A percentile compares a stretch with the other conserved stretches of the same genome.
Conservation (phyloP, 306 rosid species). For the Pyrus betulifolia region DNA sequence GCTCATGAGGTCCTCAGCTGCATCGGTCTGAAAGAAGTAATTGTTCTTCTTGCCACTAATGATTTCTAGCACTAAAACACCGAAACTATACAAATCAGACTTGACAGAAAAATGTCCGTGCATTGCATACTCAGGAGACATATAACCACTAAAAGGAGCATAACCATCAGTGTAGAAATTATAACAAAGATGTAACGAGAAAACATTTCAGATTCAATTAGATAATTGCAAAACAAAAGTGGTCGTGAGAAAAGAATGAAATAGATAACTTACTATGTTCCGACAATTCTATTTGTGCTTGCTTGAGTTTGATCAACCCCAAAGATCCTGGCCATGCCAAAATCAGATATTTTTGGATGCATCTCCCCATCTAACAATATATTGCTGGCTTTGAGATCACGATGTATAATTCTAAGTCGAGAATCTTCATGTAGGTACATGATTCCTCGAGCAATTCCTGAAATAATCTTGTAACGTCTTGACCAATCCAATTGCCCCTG, state of each 20-base stretch:
- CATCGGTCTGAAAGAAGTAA: background rate
- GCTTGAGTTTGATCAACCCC: slow-evolving; percentile 6
- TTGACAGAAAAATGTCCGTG: background rate
- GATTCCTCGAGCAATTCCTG: background rate
- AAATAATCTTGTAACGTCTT: background rate
- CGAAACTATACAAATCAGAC: slow-evolving; percentile 21
- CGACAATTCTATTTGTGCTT: slow-evolving; percentile 1
- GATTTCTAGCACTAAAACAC: slow-evolving; percentile 21
- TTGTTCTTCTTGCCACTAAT: slow-evolving; percentile 17
- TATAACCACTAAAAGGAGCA: background rate
- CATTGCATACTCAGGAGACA: slow-evolving; percentile 10
- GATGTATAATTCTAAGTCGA: background rate
- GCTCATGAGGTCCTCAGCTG: background rate
- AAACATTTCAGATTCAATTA: too few relatives aligned
- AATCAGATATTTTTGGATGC: slow-evolving; percentile 13
- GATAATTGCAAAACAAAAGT: too few relatives aligned
- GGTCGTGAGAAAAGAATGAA: too few relatives aligned
- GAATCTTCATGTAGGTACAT: slow-evolving; percentile 7
- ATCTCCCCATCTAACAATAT: background rate
- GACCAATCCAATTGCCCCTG: slow-evolving; percentile 1
- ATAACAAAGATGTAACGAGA: too few relatives aligned
- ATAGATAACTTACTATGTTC: slow-evolving; percentile 9
- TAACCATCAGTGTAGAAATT: too few relatives aligned
- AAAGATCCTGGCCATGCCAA: slow-evolving; percentile 17
- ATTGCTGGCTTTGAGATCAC: slow-evolving; percentile 1